Base-by-base conservation (phyloP, 192 early-diverging fungal genomes). In the Obelidium mucronatum region DNA sequence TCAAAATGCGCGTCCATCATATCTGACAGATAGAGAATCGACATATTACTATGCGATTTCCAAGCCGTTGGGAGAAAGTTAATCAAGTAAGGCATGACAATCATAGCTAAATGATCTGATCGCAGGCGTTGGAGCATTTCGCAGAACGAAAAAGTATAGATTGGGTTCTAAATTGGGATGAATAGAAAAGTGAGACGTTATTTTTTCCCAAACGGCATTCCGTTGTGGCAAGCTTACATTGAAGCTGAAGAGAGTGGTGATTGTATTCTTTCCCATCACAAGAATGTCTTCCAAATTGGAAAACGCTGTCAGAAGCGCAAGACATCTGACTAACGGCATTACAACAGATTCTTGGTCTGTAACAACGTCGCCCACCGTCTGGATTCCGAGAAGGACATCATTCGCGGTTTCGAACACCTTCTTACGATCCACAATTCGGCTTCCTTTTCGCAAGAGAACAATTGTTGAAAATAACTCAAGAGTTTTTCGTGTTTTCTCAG, bases 71-170 rank as follows among this genome's bases (percentile, higher is more conserved):
- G 11, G 36, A 73, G 67, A 52, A 73, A 74, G 80, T 66, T 75
- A 34, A 92, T 79, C 51, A 94, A 80, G 66, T 91, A 85, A 17
- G 94, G 93, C 28, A 94, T 79, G 65, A 93, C 80, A 52, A 95
- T 87, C 73, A 91, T 90, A 26, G 89, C 89, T 75, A 89, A 94
- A 63, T 94, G 89, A 36, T 81, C 72, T 90, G 93, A 92, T 52
- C 86, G 85, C 17, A 92, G 64, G 19, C 86, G 85, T 33, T 85
- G 83, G 11, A 96, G 82, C 2, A 86, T 81, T 65, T 95, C 82
- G 19, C 82, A 85, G 81, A 96, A 93, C 15, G 86, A 80, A 55
- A 93, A 83, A 15, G 93, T 85, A 31, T 81, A 75, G n/a, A 83
- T 68, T 1, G 82, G 67, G 75, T 92, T 85, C 79, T 90, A 51